A percentile compares a stretch with the other conserved stretches of the same genome.
These are phyloP conservation scores for Xerophyta viscosa DNA, from an alignment of 106 monocot genomes.

Conservation along the genomic window DNA sequence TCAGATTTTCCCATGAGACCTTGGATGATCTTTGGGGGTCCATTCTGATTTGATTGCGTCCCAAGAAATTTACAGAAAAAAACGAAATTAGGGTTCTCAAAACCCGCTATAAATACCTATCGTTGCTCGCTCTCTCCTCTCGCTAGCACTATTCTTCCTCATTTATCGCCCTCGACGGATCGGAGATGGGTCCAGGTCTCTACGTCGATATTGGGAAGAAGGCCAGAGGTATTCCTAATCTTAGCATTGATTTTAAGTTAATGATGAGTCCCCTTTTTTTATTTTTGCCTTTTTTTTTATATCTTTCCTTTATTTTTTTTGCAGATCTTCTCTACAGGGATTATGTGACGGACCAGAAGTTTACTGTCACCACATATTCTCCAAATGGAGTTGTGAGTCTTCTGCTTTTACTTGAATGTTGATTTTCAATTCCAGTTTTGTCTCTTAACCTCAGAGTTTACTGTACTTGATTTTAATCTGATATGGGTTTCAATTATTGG, in stretches of 20 bases:
- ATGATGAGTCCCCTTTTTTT: neutral
- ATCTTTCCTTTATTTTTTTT: neutral
- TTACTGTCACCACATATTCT: constrained; percentile 50
- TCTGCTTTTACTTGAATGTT: neutral
- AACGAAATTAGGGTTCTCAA: neutral
- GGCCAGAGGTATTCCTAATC: constrained; percentile 34
- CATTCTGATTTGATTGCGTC: neutral
- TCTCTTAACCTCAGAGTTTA: no score
- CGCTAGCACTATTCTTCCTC: neutral
- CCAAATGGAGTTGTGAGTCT: constrained; percentile 53
- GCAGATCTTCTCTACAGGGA: constrained; percentile 76
- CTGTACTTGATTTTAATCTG: no score
- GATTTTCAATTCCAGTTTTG: neutral
- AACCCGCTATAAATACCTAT: neutral
- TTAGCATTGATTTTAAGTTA: constrained; percentile 1
- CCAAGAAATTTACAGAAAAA: neutral
- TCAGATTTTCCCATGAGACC: no score
- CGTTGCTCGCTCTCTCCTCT: neutral
- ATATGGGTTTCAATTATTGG: no score
- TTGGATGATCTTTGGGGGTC: neutral
- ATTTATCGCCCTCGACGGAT: neutral
- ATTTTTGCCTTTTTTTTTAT: constrained; percentile 2
- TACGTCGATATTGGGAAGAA: constrained; percentile 78
- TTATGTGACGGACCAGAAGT: constrained; percentile 66
- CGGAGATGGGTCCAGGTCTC: constrained; percentile 56